Evolutionary conservation across 805 yeast species (phyloP).

Genomic region (Cyberlindnera mississippiensis): DNA sequence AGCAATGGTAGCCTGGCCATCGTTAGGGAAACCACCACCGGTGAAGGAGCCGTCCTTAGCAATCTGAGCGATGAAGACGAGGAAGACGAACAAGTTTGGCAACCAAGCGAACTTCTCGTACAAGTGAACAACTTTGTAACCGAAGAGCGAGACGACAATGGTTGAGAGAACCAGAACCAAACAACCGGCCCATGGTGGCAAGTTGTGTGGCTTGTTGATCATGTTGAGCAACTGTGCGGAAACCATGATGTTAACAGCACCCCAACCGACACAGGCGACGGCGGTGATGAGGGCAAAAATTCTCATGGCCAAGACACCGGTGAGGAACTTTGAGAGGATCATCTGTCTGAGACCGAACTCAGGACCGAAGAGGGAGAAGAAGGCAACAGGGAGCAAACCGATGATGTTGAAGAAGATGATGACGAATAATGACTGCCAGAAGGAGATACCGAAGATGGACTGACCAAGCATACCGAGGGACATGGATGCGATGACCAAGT

Average conservation of each 20-base stretch:
- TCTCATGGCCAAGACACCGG: constrained; percentile 74
- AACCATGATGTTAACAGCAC: constrained; percentile 87
- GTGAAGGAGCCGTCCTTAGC: constrained; percentile 61
- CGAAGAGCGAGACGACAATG: constrained; percentile 72
- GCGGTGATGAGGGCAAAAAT: constrained; percentile 73
- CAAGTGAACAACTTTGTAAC: constrained; percentile 74
- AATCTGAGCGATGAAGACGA: constrained; percentile 76
- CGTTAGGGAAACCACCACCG: constrained; percentile 39
- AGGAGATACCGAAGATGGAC: constrained; percentile 60
- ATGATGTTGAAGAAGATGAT: constrained; percentile 70
- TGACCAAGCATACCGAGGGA: constrained; percentile 73
- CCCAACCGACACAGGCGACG: constrained; percentile 93
- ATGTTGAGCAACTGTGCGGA: constrained; percentile 80
- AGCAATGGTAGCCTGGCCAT: constrained; percentile 72
- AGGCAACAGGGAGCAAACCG: constrained; percentile 79
- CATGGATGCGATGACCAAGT: constrained; percentile 79
- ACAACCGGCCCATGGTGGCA: constrained; percentile 93
- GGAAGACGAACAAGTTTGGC: constrained; percentile 68
- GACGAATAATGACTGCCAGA: constrained; percentile 64
- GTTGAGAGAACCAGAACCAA: constrained; percentile 65
- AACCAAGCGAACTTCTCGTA: constrained; percentile 89
- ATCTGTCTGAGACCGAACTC: constrained; percentile 85
- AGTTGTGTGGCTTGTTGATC: constrained; percentile 53
- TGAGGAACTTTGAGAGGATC: constrained; percentile 71
- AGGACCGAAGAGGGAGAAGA: constrained; percentile 78